Evolutionary conservation across 441 rosid genomes (phyloP).

Genomic region (Isatis lusitanica): DNA sequence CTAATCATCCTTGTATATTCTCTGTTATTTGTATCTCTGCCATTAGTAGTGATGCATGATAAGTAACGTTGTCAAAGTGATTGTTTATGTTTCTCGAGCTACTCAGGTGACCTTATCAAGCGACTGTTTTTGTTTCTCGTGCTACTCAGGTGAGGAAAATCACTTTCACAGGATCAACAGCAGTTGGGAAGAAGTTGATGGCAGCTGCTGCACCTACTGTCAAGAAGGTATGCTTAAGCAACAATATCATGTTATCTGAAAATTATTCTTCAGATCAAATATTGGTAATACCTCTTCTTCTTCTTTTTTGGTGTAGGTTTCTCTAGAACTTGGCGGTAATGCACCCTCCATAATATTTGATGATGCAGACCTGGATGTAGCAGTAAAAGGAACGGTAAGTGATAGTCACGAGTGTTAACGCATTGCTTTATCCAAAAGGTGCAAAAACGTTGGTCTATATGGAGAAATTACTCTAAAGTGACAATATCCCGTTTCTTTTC

Average conservation of each 20-base stretch:
- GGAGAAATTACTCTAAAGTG: neutral
- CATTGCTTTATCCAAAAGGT: neutral
- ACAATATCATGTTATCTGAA: slow-evolving; percentile 2
- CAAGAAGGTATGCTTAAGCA: slow-evolving; percentile 64
- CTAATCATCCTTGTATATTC: neutral
- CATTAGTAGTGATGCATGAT: slow-evolving; percentile 26
- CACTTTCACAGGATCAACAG: slow-evolving; percentile 96
- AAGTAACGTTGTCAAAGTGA: slow-evolving; percentile 18
- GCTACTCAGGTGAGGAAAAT: slow-evolving; percentile 82
- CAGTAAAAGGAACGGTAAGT: slow-evolving; percentile 95
- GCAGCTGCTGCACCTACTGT: slow-evolving; percentile 93
- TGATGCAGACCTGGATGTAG: slow-evolving; percentile 93
- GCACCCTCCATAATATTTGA: slow-evolving; percentile 98
- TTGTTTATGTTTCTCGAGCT: slow-evolving; percentile 16
- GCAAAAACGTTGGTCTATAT: slow-evolving; percentile 18
- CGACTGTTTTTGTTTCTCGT: slow-evolving; percentile 25
- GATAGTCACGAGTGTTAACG: neutral
- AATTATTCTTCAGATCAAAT: slow-evolving; percentile 8
- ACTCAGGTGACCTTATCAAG: neutral
- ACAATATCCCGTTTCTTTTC: neutral
- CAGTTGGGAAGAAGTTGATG: slow-evolving; percentile 98
- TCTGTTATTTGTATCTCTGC: slow-evolving; percentile 14
- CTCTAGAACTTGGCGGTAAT: slow-evolving; percentile 97
- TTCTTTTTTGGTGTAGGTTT: slow-evolving; percentile 49
- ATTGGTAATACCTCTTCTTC: slow-evolving; percentile 25